phyloP scores from a whole-genome alignment of 2,329 filamentous ascomycete species.

The Colletotrichum liaoningense region DNA sequence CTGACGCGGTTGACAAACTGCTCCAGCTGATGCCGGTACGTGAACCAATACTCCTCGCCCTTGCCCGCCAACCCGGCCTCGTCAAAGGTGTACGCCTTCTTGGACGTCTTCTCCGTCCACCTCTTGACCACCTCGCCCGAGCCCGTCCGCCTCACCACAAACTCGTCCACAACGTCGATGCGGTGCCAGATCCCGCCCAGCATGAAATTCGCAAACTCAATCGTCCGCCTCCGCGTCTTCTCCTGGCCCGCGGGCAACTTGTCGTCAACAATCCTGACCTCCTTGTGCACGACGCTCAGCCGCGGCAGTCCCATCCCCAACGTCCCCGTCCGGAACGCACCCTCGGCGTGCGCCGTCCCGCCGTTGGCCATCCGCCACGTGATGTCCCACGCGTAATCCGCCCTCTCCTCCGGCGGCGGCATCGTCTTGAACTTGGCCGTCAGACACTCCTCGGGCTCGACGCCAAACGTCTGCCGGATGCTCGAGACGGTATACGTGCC shows the following conservation, averaged over 20 bases:
- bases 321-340: constrained; percentile 39
- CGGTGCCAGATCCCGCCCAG: constrained; percentile 45
- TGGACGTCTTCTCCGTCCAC: constrained; percentile 40
- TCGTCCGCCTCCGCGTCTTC: constrained; percentile 40
- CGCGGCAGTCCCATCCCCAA: constrained; percentile 31
- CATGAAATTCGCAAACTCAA: constrained; percentile 45
- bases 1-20: constrained; percentile 59
- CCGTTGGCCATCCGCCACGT: constrained; percentile 54
- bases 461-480: constrained; percentile 52
- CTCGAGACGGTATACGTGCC: constrained; percentile 53
- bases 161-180: constrained; percentile 50
- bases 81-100: constrained; percentile 49
- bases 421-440: constrained; percentile 43
- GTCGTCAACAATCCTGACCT: constrained; percentile 30
- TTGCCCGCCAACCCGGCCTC: constrained; percentile 45
- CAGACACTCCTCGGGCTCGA: constrained; percentile 52
- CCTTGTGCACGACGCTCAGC: constrained; percentile 39
- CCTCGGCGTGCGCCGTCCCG: constrained; percentile 46
- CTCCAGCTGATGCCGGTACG: constrained; percentile 60
- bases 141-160: constrained; percentile 42
- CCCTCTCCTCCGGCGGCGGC: constrained; percentile 44
- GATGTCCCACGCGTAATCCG: constrained; percentile 48
- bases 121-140: constrained; percentile 37
- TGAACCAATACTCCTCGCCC: constrained; percentile 53
- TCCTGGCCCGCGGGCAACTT: constrained; percentile 38